Percentiles rank a stretch among this genome's conserved stretches.
Evolutionary conservation across 139 green algal genomes (phyloP).

Genomic region (Yamagishiella unicocca): DNA sequence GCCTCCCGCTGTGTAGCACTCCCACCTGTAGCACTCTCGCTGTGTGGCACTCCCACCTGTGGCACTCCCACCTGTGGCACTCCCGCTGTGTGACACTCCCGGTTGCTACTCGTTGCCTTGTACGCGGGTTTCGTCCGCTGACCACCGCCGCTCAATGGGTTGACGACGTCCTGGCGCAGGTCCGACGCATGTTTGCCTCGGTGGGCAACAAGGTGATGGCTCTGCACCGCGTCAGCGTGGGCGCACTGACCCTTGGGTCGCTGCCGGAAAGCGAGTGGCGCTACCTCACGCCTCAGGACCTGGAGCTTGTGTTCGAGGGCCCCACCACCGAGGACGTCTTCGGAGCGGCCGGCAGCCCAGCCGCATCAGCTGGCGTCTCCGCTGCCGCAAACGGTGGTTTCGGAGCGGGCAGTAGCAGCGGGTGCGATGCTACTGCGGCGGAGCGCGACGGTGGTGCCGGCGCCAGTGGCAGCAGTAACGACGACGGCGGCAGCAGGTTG

Average conservation of each 20-base stretch:
- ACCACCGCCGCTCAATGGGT: background rate
- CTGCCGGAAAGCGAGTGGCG: slow-evolving; percentile 58
- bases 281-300: slow-evolving; percentile 21
- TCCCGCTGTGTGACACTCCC: no score
- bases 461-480: background rate
- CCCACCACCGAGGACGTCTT: slow-evolving; percentile 21
- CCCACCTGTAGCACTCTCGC: no score
- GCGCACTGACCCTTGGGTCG: slow-evolving; percentile 55
- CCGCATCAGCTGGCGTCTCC: background rate
- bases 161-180: slow-evolving; percentile 43
- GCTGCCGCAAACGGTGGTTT: background rate
- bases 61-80: no score
- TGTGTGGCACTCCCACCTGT: no score
- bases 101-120: no score
- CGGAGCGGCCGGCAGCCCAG: background rate
- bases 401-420: background rate
- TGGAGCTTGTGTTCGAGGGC: slow-evolving; percentile 49
- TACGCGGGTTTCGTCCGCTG: background rate
- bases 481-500: background rate
- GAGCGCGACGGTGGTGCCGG: background rate
- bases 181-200: slow-evolving; percentile 71
- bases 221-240: slow-evolving; percentile 60
- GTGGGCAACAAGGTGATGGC: slow-evolving; percentile 63
- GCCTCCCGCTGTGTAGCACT: no score
- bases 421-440: background rate